phyloP scores from a whole-genome alignment of 345 rosid genomes.

The Arabidopsis thaliana region DNA sequence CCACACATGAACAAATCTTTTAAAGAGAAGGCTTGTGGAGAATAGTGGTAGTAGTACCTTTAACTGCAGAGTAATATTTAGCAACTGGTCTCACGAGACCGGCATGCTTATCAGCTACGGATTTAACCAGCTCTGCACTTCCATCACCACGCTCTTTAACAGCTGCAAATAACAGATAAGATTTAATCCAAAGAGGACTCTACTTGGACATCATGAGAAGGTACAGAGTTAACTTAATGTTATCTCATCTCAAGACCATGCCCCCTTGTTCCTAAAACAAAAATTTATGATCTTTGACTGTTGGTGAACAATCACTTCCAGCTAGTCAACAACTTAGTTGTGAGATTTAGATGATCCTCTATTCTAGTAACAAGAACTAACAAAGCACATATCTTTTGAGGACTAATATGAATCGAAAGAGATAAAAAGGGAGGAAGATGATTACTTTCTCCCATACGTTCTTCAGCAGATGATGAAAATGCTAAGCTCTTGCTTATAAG shows the following conservation, averaged over 20 bases:
- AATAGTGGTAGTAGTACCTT: constrained; percentile 53
- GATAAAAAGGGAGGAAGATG: constrained; percentile 12
- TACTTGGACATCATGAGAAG: background rate
- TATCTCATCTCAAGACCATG: constrained; percentile 15
- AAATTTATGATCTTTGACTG: background rate
- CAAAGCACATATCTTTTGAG: background rate
- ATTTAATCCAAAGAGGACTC: constrained; percentile 6
- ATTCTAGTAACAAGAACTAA: constrained; percentile 2
- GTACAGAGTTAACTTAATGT: background rate
- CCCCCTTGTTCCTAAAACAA: background rate
- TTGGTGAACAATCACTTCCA: background rate
- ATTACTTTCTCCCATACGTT: constrained; percentile 44
- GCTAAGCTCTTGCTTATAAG: constrained; percentile 14
- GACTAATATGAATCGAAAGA: constrained; percentile 16
- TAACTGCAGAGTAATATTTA: constrained; percentile 58
- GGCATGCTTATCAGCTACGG: constrained; percentile 62
- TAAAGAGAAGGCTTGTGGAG: background rate
- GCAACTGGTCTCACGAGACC: constrained; percentile 82
- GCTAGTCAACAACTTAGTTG: constrained; percentile 5
- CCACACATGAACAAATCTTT: background rate
- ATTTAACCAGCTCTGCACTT: constrained; percentile 57
- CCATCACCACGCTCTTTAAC: constrained; percentile 39
- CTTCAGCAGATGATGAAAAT: constrained; percentile 13
- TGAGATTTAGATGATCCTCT: constrained; percentile 1
- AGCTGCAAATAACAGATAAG: constrained; percentile 12